Evolutionary conservation across 129 eudicot species (phyloP).

Genomic region (Tagetes erecta): DNA sequence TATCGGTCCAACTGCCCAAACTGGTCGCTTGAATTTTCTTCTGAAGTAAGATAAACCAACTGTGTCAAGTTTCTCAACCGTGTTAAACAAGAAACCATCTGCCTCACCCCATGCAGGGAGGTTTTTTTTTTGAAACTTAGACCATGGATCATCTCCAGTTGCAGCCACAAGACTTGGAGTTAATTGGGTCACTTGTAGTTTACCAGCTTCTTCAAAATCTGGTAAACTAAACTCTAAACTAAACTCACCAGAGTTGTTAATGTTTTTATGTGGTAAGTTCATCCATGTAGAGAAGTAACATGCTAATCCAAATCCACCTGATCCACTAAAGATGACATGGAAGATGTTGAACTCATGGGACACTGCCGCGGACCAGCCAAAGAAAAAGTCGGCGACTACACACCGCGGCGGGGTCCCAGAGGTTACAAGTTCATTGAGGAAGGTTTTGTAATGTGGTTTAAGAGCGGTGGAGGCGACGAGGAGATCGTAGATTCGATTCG

Average conservation of each 20-base stretch:
- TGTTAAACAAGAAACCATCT: slow-evolving; percentile 65
- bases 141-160: slow-evolving; percentile 54
- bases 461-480: slow-evolving; percentile 40
- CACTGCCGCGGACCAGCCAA: slow-evolving; percentile 61
- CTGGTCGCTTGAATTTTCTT: slow-evolving; percentile 44
- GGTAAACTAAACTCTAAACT: slow-evolving; percentile 50
- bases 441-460: slow-evolving; percentile 31
- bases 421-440: slow-evolving; percentile 26
- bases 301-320: slow-evolving; percentile 67
- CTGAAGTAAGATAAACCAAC: slow-evolving; percentile 61
- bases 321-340: slow-evolving; percentile 44
- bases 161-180: slow-evolving; percentile 41
- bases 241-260: slow-evolving; percentile 45
- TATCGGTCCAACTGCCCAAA: slow-evolving; percentile 68
- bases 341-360: slow-evolving; percentile 52
- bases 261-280: slow-evolving; percentile 42
- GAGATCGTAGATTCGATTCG: slow-evolving; percentile 39
- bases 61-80: slow-evolving; percentile 56
- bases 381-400: slow-evolving; percentile 57
- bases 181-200: slow-evolving; percentile 52
- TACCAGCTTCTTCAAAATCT: slow-evolving; percentile 65
- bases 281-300: slow-evolving; percentile 62
- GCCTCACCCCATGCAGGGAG: slow-evolving; percentile 47
- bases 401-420: slow-evolving; percentile 42
- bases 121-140: slow-evolving; percentile 24